Percentiles rank a stretch among this genome's conserved stretches.
phyloP scores from a whole-genome alignment of 2,329 filamentous ascomycete genomes.

The Cladosporium cucumerinum region DNA sequence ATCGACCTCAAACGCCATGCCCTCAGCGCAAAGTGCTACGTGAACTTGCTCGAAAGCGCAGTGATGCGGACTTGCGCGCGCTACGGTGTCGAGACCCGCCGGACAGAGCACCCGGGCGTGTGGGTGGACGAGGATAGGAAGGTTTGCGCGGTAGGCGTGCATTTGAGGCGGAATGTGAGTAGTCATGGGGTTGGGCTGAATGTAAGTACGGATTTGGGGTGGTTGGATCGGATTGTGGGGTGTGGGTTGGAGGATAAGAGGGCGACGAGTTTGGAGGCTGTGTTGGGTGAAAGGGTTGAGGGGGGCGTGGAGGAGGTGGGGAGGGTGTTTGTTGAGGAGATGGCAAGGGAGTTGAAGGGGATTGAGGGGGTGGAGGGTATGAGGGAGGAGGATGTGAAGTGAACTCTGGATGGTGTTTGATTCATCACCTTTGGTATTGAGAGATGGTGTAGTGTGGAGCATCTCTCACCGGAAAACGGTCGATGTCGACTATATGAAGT shows the following conservation, averaged over 20 bases:
- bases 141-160: slow-evolving; percentile 89
- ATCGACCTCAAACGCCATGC: slow-evolving; percentile 70
- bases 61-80: slow-evolving; percentile 63
- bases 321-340: slow-evolving; percentile 39
- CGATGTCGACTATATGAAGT: background rate
- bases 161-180: slow-evolving; percentile 77
- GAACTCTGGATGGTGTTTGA: background rate
- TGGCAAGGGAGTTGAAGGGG: slow-evolving; percentile 32
- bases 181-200: slow-evolving; percentile 83
- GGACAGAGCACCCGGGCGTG: slow-evolving; percentile 76
- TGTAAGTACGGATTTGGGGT: slow-evolving; percentile 61
- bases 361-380: slow-evolving; percentile 26
- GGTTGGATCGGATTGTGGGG: slow-evolving; percentile 75
- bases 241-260: slow-evolving; percentile 80
- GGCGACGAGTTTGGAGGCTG: slow-evolving; percentile 68
- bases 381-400: slow-evolving; percentile 19
- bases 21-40: slow-evolving; percentile 71
- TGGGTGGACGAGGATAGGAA: slow-evolving; percentile 65
- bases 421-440: background rate
- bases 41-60: slow-evolving; percentile 71
- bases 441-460: background rate
- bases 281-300: slow-evolving; percentile 49
- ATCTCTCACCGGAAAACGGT: background rate
- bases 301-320: slow-evolving; percentile 40
- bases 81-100: slow-evolving; percentile 61